A percentile compares a stretch with the other conserved stretches of the same genome.
Evolutionary conservation across 2,329 filamentous ascomycete species (phyloP).

Genomic region (Arachnomyces sp.): DNA sequence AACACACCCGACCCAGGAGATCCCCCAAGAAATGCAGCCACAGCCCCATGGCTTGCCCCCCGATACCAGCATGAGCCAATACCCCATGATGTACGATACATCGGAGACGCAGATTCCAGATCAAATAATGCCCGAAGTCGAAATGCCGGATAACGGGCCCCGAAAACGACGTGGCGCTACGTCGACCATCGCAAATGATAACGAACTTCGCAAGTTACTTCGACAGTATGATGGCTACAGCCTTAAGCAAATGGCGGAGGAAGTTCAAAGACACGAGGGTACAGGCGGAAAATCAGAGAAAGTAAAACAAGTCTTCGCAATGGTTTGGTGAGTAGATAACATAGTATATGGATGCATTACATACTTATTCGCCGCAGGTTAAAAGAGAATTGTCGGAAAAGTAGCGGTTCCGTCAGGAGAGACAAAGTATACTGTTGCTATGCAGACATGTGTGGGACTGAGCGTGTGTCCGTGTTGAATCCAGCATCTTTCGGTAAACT

Average conservation of each 20-base stretch:
- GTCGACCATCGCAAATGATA: slow-evolving; percentile 42
- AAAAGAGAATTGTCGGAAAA: slow-evolving; percentile 40
- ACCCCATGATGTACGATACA: slow-evolving; percentile 33
- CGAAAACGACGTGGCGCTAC: slow-evolving; percentile 41
- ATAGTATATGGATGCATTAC: not conserved
- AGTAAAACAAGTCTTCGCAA: slow-evolving; percentile 45
- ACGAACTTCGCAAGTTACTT: slow-evolving; percentile 39
- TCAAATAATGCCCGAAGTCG: slow-evolving; percentile 32
- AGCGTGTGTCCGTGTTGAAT: slow-evolving; percentile 89
- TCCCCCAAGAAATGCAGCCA: slow-evolving; percentile 27
- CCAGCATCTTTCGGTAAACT: slow-evolving; percentile 97
- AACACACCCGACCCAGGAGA: slow-evolving; percentile 26
- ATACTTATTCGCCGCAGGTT: slow-evolving; percentile 27
- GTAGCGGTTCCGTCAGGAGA: slow-evolving; percentile 65
- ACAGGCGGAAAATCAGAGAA: slow-evolving; percentile 43
- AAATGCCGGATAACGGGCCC: slow-evolving; percentile 34
- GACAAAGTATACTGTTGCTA: slow-evolving; percentile 95
- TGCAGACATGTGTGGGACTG: slow-evolving; percentile 81
- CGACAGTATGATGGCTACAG: slow-evolving; percentile 39
- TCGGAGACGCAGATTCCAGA: slow-evolving; percentile 36
- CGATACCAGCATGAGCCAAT: slow-evolving; percentile 27
- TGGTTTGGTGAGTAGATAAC: slow-evolving; percentile 38
- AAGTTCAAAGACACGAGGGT: slow-evolving; percentile 43
- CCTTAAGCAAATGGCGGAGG: slow-evolving; percentile 39
- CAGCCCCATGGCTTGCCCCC: slow-evolving; percentile 22